Percentiles rank a stretch among this genome's conserved stretches.
Evolutionary conservation across 176 grass and related monocot genomes (phyloP).

Genomic region (Zea luxurians): DNA sequence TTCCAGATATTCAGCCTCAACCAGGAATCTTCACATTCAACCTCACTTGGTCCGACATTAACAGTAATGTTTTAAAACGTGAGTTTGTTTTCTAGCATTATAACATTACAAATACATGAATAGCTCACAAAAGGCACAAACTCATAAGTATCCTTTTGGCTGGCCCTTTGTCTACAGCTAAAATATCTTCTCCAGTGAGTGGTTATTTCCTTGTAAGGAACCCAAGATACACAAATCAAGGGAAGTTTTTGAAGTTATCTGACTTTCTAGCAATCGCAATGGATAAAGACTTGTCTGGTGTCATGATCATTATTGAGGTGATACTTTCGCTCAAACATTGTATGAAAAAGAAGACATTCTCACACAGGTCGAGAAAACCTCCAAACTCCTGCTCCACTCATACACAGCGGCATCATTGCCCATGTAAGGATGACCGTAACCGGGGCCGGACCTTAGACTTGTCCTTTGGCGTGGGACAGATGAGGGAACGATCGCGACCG

Average conservation of each 20-base stretch:
- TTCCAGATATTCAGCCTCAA: constrained; percentile 32
- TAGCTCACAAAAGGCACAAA: constrained; percentile 9
- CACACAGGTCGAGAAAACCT: too few species aligned
- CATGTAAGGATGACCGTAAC: too few species aligned
- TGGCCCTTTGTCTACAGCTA: constrained; percentile 45
- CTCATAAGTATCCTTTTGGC: constrained; percentile 9
- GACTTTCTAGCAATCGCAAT: constrained; percentile 67
- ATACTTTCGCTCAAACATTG: not conserved
- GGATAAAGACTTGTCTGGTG: constrained; percentile 57
- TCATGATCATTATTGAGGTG: constrained; percentile 78
- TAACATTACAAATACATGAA: not conserved
- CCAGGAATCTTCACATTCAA: constrained; percentile 85
- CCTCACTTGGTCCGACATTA: constrained; percentile 67
- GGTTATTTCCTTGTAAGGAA: constrained; percentile 41
- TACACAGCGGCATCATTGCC: too few species aligned
- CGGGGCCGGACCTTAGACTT: too few species aligned
- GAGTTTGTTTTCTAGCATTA: constrained; percentile 38
- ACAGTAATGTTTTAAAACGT: constrained; percentile 57
- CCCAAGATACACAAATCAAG: constrained; percentile 52
- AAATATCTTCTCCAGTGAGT: constrained; percentile 60
- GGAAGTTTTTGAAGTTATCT: constrained; percentile 68
- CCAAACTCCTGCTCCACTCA: too few species aligned
- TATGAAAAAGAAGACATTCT: too few species aligned
- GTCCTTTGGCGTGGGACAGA: too few species aligned
- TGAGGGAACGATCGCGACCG: too few species aligned